Evolutionary conservation across 495 filamentous ascomycete genomes (phyloP).

Genomic region (Tuber calosporum): DNA sequence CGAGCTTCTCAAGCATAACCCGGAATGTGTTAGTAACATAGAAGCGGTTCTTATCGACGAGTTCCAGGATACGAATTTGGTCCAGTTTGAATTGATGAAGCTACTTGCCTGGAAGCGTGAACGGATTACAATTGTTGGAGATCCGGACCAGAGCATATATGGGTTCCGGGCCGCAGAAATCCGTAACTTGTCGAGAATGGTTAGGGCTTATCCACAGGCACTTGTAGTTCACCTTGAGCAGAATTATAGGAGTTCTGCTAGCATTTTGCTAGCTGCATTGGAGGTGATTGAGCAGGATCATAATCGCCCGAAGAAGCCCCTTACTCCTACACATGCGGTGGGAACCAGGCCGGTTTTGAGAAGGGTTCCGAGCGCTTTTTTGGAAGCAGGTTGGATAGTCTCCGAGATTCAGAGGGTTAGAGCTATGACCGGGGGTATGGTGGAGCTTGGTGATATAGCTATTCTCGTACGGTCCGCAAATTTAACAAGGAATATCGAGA

Average conservation of each 20-base stretch:
- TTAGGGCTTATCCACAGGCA: conserved; percentile 66
- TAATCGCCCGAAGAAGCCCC: conserved; percentile 64
- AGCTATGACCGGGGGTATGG: conserved; percentile 62
- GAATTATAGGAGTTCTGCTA: conserved; percentile 88
- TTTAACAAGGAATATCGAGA: conserved; percentile 77
- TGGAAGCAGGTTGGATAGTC: conserved; percentile 84
- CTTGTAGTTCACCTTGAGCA: conserved; percentile 81
- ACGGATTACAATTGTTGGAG: conserved; percentile 87
- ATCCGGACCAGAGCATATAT: conserved; percentile 98
- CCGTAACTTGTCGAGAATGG: conserved; percentile 74
- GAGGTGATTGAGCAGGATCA: conserved; percentile 89
- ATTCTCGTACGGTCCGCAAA: conserved; percentile 78
- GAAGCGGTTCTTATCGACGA: conserved; percentile 93
- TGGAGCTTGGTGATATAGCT: conserved; percentile 72
- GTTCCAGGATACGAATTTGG: conserved; percentile 93
- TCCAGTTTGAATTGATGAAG: conserved; percentile 93
- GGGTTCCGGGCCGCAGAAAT: conserved; percentile 96
- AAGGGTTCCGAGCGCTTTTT: conserved; percentile 60
- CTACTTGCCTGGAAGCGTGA: conserved; percentile 66
- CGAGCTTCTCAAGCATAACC: conserved; percentile 67
- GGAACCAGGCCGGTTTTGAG: conserved; percentile 81
- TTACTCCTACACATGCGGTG: conserved; percentile 71
- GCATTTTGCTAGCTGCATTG: conserved; percentile 75
- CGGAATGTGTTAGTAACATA: conserved; percentile 82
- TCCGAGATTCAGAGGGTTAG: conserved; percentile 69